A percentile compares a stretch with the other conserved stretches of the same genome.
Conservation (phyloP, 495 filamentous ascomycete species). For the Aspergillus funiculosus region DNA sequence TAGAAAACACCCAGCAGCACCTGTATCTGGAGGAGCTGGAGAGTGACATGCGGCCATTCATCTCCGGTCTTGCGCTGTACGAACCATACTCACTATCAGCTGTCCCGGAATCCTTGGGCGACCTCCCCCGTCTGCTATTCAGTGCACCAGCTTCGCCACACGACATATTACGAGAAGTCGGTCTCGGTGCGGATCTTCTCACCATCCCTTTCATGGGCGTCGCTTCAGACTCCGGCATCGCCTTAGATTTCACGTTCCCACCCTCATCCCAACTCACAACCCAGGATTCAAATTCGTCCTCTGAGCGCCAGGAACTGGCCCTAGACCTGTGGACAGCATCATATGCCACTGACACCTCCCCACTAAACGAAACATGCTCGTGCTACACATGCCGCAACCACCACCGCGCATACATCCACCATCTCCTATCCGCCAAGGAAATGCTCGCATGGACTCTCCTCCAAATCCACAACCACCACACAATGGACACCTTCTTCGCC, state of each 20-base stretch:
- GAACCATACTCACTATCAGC: conserved; percentile 63
- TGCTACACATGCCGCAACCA: conserved; percentile 85
- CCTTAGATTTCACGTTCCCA: conserved; percentile 74
- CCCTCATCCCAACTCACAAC: conserved; percentile 23
- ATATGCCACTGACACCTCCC: conserved; percentile 52
- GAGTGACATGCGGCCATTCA: conserved; percentile 41
- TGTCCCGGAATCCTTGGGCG: conserved; percentile 49
- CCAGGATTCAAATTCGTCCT: conserved; percentile 3
- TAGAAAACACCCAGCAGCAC: conserved; percentile 66
- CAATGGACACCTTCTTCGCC: conserved; percentile 68
- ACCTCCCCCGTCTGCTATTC: conserved; percentile 68
- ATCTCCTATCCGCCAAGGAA: conserved; percentile 81
- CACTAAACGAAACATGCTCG: conserved; percentile 55
- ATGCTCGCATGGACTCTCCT: conserved; percentile 95
- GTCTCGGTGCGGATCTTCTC: conserved; percentile 73
- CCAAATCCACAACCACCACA: conserved; percentile 80
- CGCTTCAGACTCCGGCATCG: conserved; percentile 80
- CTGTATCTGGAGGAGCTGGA: conserved; percentile 67
- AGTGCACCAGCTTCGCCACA: conserved; percentile 63
- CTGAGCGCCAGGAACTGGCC: conserved; percentile 51
- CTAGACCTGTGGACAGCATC: conserved; percentile 64
- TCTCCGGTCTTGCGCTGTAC: conserved; percentile 82
- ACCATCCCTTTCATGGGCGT: conserved; percentile 65
- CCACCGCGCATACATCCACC: conserved; percentile 79
- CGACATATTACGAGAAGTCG: conserved; percentile 64